Percentiles rank a stretch among this genome's conserved stretches.
Conservation (phyloP, 192 early-diverging fungal genomes). For the Dissophora ornata region DNA sequence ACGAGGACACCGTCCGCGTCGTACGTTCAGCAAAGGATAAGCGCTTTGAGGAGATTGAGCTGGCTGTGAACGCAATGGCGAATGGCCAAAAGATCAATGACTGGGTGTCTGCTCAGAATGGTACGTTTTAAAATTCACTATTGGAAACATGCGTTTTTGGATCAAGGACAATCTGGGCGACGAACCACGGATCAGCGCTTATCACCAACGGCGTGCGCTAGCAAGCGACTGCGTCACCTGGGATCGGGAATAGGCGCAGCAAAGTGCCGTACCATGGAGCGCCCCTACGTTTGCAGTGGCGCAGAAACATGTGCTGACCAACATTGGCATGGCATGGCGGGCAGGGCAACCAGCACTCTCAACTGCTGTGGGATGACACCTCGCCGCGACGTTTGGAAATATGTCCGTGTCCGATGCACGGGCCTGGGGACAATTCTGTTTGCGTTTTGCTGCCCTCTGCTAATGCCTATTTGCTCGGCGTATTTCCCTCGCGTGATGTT, state of each 20-base stretch:
- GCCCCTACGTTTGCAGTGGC: too few relatives aligned
- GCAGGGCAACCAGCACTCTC: too few relatives aligned
- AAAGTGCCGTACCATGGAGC: too few relatives aligned
- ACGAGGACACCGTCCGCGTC: conserved; percentile 78
- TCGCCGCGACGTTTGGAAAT: neutral
- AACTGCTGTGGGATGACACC: too few relatives aligned
- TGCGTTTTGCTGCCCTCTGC: neutral
- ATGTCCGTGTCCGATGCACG: neutral
- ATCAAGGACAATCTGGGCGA: too few relatives aligned
- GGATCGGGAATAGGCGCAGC: too few relatives aligned
- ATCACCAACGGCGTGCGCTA: too few relatives aligned
- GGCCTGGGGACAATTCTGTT: neutral
- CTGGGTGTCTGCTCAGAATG: conserved; percentile 85
- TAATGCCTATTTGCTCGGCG: too few relatives aligned
- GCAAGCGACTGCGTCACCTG: too few relatives aligned
- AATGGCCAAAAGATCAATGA: conserved; percentile 88
- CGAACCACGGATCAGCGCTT: too few relatives aligned
- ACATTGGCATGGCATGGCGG: too few relatives aligned
- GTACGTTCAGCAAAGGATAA: conserved; percentile 89
- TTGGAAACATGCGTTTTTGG: neutral
- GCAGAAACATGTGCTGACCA: too few relatives aligned
- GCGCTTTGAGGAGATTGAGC: conserved; percentile 85
- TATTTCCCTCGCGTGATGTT: conserved; percentile 1
- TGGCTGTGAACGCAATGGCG: conserved; percentile 70
- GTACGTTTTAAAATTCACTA: conserved; percentile 56